phyloP scores from a whole-genome alignment of 768 basidiomycete genomes.

The Collybia sordida region DNA sequence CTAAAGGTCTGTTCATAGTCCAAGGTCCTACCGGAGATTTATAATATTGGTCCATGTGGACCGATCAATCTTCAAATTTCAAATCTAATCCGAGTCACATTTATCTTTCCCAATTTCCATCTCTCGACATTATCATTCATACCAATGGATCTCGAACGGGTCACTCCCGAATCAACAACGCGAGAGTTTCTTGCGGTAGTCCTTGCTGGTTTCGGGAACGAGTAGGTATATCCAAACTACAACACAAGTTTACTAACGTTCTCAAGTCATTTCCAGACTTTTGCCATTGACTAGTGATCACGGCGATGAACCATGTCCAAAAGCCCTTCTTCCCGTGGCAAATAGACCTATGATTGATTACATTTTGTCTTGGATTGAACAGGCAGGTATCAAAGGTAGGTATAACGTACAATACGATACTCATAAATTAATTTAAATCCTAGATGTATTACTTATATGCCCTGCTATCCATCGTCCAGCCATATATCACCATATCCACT shows the following conservation, averaged over 20 bases:
- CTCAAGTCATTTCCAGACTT: slow-evolving; percentile 45
- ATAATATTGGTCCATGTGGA: too few species aligned
- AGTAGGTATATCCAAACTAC: slow-evolving; percentile 40
- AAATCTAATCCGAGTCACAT: neutral
- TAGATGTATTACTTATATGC: slow-evolving; percentile 87
- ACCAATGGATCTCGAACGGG: slow-evolving; percentile 2
- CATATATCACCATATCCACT: slow-evolving; percentile 84
- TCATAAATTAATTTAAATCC: slow-evolving; percentile 1
- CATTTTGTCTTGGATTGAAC: slow-evolving; percentile 81
- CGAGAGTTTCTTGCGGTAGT: slow-evolving; percentile 88
- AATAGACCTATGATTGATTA: slow-evolving; percentile 89
- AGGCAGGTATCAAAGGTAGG: slow-evolving; percentile 79
- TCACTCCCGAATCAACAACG: slow-evolving; percentile 39
- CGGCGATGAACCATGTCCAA: slow-evolving; percentile 82
- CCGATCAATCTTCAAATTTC: too few species aligned
- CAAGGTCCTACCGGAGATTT: slow-evolving; percentile 22
- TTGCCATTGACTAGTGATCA: slow-evolving; percentile 73
- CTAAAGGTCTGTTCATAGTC: slow-evolving; percentile 32
- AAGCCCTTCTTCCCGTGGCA: slow-evolving; percentile 84
- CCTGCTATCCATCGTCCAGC: slow-evolving; percentile 72
- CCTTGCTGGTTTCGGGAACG: slow-evolving; percentile 90
- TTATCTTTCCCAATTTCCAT: neutral
- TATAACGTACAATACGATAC: too few species aligned
- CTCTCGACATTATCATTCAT: neutral
- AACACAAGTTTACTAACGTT: slow-evolving; percentile 11